phyloP scores from a whole-genome alignment of 225 moss, liverwort and hornwort genomes.

The Marchantia paleacea region DNA sequence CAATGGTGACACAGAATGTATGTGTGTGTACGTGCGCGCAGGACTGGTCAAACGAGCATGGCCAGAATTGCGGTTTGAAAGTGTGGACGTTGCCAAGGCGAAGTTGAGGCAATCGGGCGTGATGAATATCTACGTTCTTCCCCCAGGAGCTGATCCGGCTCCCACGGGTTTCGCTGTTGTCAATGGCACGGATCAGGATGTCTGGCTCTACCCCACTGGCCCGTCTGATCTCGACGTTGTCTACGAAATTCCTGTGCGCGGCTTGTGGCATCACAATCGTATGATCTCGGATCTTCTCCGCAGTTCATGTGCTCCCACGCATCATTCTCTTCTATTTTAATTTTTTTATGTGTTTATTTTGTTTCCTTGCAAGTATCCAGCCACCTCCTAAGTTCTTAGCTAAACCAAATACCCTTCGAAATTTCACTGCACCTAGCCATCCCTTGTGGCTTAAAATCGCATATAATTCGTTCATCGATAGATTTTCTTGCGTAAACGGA shows the following conservation, averaged over 20 bases:
- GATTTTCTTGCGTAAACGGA: no score
- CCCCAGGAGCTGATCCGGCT: constrained; percentile 25
- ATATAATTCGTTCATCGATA: no score
- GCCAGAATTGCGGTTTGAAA: constrained; percentile 48
- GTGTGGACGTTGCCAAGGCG: neutral
- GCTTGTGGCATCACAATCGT: constrained; percentile 58
- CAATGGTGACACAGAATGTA: neutral
- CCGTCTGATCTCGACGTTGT: constrained; percentile 8
- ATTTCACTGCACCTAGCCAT: no score
- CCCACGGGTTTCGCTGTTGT: constrained; percentile 20
- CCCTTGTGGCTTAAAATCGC: no score
- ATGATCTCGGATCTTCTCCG: neutral
- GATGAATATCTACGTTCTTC: constrained; percentile 41
- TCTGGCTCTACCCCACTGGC: constrained; percentile 52
- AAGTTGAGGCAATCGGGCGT: constrained; percentile 25
- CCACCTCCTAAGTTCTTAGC: no score
- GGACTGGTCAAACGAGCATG: constrained; percentile 47
- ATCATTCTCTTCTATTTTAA: no score
- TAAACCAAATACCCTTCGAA: no score
- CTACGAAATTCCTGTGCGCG: constrained; percentile 44
- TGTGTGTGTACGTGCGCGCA: neutral
- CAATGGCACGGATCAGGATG: neutral
- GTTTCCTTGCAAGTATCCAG: no score
- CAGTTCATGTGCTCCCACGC: no score
- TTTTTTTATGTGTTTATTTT: no score